Conservation (phyloP, 202 grass and related monocot species). For the Elaeis oleifera region DNA sequence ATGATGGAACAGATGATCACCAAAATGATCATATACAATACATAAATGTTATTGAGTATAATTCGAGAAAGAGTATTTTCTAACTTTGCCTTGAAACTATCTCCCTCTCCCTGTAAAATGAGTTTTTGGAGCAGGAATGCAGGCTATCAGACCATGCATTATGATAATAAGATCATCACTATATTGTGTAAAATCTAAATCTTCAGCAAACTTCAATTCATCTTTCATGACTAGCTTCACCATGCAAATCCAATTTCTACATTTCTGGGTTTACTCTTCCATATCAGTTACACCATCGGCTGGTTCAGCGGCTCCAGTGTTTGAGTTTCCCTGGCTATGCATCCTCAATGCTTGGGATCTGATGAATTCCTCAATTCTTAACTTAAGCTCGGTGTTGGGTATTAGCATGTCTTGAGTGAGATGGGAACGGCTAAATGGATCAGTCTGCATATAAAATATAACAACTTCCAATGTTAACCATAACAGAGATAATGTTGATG, state of each 20-base stretch:
- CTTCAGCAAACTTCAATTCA: too few relatives aligned
- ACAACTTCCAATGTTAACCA: background rate
- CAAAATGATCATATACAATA: too few relatives aligned
- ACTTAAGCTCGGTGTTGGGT: slow-evolving; percentile 62
- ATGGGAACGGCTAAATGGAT: slow-evolving; percentile 94
- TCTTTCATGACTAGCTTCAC: too few relatives aligned
- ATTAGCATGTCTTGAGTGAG: slow-evolving; percentile 95
- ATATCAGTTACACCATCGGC: slow-evolving; percentile 23
- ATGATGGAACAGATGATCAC: too few relatives aligned
- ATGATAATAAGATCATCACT: too few relatives aligned
- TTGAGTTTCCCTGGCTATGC: background rate
- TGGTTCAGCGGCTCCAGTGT: slow-evolving; percentile 18
- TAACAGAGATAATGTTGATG: background rate
- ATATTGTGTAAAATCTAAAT: too few relatives aligned
- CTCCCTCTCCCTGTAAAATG: too few relatives aligned
- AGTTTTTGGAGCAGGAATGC: too few relatives aligned
- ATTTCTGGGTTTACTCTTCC: slow-evolving; percentile 25
- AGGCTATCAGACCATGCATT: too few relatives aligned
- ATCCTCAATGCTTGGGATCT: slow-evolving; percentile 38
- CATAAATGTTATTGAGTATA: too few relatives aligned
- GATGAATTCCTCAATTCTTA: slow-evolving; percentile 63
- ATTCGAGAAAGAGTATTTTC: too few relatives aligned
- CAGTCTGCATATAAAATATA: slow-evolving; percentile 36
- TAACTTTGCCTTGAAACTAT: too few relatives aligned
- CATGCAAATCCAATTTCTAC: background rate